Evolutionary conservation across 2,329 filamentous ascomycete species (phyloP).

Genomic region (Aureobasidium vineae): DNA sequence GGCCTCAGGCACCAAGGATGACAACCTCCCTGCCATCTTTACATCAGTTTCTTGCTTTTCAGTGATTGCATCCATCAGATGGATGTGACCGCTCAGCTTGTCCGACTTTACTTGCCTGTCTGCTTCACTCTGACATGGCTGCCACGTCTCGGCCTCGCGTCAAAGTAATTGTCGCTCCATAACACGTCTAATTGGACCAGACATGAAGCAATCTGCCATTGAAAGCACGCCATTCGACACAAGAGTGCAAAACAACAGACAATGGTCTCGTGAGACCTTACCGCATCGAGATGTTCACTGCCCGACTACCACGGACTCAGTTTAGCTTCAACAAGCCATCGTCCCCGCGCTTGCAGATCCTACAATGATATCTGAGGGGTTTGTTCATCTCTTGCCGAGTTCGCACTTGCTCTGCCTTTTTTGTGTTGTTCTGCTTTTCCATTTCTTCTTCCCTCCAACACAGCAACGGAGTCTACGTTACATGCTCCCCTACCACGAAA

Average conservation of each 20-base stretch:
- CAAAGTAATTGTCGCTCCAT: not conserved
- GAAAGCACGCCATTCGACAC: slow-evolving; percentile 1
- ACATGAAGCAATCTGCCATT: not conserved
- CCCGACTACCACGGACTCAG: not conserved
- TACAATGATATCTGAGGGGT: not conserved
- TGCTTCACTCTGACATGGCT: not conserved
- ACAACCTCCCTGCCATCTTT: not conserved
- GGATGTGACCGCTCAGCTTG: not conserved
- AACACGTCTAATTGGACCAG: not conserved
- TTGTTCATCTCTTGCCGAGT: not conserved
- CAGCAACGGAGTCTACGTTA: slow-evolving; percentile 10
- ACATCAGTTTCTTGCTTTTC: too few species aligned
- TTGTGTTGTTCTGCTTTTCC: not conserved
- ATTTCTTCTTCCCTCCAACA: not conserved
- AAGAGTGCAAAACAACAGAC: not conserved
- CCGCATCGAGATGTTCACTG: not conserved
- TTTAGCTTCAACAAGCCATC: not conserved
- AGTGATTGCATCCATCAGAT: not conserved
- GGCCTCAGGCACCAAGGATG: not conserved
- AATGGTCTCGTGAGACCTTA: slow-evolving; percentile 15
- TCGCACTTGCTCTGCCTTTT: not conserved
- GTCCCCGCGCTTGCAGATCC: slow-evolving; percentile 19
- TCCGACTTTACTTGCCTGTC: not conserved
- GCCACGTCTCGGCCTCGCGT: not conserved
- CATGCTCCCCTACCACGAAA: slow-evolving; percentile 31